Evolutionary conservation across 768 basidiomycete species (phyloP).

Genomic region (Boletus subcaerulescens): DNA sequence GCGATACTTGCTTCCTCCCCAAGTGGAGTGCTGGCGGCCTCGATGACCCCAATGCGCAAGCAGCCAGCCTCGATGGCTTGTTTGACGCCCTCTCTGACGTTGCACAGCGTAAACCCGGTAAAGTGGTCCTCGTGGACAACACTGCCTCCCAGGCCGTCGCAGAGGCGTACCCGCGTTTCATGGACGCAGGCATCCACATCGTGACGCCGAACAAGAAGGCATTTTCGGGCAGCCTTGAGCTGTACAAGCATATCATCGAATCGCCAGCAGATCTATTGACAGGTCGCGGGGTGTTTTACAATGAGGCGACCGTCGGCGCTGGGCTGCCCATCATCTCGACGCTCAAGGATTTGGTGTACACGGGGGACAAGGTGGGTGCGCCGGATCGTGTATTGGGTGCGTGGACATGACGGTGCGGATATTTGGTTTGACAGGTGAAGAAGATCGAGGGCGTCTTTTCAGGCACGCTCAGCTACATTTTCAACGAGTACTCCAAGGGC

Average conservation of each 20-base stretch:
- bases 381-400: neutral
- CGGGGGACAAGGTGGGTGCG: slow-evolving; percentile 78
- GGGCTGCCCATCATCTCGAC: slow-evolving; percentile 91
- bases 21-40: slow-evolving; percentile 50
- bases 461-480: slow-evolving; percentile 98
- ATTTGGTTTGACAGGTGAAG: slow-evolving; percentile 47
- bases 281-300: slow-evolving; percentile 59
- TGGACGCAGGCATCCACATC: slow-evolving; percentile 76
- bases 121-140: slow-evolving; percentile 84
- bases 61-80: slow-evolving; percentile 38
- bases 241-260: slow-evolving; percentile 71
- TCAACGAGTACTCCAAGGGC: slow-evolving; percentile 88
- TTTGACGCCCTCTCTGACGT: slow-evolving; percentile 43
- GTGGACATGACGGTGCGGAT: neutral
- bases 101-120: slow-evolving; percentile 40
- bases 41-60: slow-evolving; percentile 35
- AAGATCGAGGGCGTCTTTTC: slow-evolving; percentile 98
- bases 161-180: slow-evolving; percentile 73
- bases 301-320: slow-evolving; percentile 94
- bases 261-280: slow-evolving; percentile 18
- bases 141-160: slow-evolving; percentile 86
- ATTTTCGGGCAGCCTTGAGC: slow-evolving; percentile 64
- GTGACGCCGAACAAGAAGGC: slow-evolving; percentile 99
- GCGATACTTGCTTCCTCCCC: slow-evolving; percentile 39
- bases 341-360: slow-evolving; percentile 85